Evolutionary conservation across 1,284 basidiomycete species (phyloP), one percentile per base, ranked within the genome.

Genomic region (Ceratobasidium theobromae): DNA sequence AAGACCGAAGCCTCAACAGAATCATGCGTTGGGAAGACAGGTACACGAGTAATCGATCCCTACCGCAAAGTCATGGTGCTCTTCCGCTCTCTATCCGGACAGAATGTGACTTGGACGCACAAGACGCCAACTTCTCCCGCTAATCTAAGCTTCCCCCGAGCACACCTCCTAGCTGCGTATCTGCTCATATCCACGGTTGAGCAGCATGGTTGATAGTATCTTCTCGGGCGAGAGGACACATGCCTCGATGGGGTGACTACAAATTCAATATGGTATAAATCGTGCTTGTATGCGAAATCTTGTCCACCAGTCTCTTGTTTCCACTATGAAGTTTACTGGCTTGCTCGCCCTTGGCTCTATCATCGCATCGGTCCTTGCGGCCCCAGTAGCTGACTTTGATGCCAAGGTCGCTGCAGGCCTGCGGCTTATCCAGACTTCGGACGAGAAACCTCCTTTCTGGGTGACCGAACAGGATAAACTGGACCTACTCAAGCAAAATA

Each of bases 381-480:
- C 43, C 27, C 58, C 58, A 4, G 35, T 64, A 14, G 33, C 58
- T 18, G 48, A 64, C 3, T 64, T 81, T 25, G 73, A 70, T 51
- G 69, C 71, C 65, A 80, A 80, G 58, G 69, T 75, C 8, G 74
- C 73, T 2, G 69, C 76, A 60, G 79, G 79, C n/a, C 72, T 83
- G 35, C 79, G 82, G 35, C 77, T 86, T 27, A 77, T 85, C 38
- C 79, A 79, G 68, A 77, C 84, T 53, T 75, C 72, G 6, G 80
- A 81, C 51, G 76, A 74, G 38, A 75, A 72, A 16, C 76, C 77
- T 3, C 79, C 79, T 5, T 80, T 83, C 8, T 85, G 83, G 83
- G 82, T 84, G 35, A 82, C 82, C 0, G 83, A 85, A 71, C 77
- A 80, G 16, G 82, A 84, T 60, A 83, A 84, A 73, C 74, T 79